Conservation (phyloP, 768 basidiomycete species). For the Leccinum fibrillosum region DNA sequence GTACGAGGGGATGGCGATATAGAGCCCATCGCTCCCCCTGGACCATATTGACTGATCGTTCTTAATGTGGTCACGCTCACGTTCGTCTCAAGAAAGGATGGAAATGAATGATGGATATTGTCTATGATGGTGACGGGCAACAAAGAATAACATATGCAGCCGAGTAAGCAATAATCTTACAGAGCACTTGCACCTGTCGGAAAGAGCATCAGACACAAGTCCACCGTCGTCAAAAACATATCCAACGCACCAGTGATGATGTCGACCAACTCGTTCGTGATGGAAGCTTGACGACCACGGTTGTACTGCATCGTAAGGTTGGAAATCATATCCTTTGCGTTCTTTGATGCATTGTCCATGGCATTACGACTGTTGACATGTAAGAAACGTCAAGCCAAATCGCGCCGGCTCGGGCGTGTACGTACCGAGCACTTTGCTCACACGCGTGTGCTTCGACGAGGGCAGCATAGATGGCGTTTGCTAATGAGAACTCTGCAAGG, state of each 20-base stretch:
- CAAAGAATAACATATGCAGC: slow-evolving; percentile 10
- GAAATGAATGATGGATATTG: slow-evolving; percentile 18
- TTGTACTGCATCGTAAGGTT: slow-evolving; percentile 93
- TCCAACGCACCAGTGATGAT: slow-evolving; percentile 76
- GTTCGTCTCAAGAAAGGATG: background rate
- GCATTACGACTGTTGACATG: slow-evolving; percentile 69
- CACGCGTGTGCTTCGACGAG: slow-evolving; percentile 95
- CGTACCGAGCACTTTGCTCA: slow-evolving; percentile 85
- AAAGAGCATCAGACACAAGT: background rate
- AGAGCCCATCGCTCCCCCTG: background rate
- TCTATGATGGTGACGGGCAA: slow-evolving; percentile 20
- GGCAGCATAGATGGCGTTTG: slow-evolving; percentile 93
- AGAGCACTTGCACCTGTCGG: slow-evolving; percentile 48
- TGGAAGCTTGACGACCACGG: slow-evolving; percentile 96
- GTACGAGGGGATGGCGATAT: background rate
- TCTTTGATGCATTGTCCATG: slow-evolving; percentile 99
- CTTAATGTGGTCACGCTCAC: background rate
- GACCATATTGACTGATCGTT: background rate
- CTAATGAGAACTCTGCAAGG: slow-evolving; percentile 90
- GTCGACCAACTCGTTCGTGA: slow-evolving; percentile 93
- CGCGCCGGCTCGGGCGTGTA: background rate
- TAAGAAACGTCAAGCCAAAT: background rate
- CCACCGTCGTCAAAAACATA: background rate
- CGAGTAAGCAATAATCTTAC: slow-evolving; percentile 26
- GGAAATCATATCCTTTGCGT: slow-evolving; percentile 91